A percentile compares a stretch with the other conserved stretches of the same genome.
Evolutionary conservation across 1,284 basidiomycete species (phyloP).

Genomic region (Marasmius tenuissimus): DNA sequence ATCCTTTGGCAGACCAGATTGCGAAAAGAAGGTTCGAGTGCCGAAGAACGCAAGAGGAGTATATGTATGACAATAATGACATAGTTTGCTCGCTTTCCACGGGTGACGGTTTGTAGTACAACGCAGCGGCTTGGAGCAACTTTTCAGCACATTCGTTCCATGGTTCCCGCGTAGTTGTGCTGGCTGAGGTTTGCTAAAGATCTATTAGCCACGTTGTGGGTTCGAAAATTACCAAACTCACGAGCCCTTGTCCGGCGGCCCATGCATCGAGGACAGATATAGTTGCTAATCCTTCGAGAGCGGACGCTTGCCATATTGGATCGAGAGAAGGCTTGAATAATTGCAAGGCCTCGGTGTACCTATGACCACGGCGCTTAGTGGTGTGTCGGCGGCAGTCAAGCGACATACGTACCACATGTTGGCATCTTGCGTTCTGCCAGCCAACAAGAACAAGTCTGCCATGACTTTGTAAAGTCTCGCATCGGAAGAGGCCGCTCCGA

Average conservation of each 20-base stretch:
- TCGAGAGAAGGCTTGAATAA: constrained; percentile 75
- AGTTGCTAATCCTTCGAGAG: constrained; percentile 81
- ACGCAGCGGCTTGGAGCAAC: constrained; percentile 58
- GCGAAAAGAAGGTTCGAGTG: constrained; percentile 71
- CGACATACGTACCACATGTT: constrained; percentile 61
- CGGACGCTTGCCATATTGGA: constrained; percentile 83
- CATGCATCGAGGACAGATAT: constrained; percentile 81
- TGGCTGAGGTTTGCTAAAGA: constrained; percentile 47
- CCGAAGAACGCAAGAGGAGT: constrained; percentile 64
- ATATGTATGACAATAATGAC: constrained; percentile 65
- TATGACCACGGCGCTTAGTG: constrained; percentile 32
- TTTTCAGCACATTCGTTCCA: constrained; percentile 73
- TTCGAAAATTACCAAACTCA: constrained; percentile 35
- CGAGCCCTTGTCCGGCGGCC: constrained; percentile 73
- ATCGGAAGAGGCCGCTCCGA: constrained; percentile 71
- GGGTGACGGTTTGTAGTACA: constrained; percentile 61
- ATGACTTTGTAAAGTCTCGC: constrained; percentile 83
- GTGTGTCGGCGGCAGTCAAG: constrained; percentile 10
- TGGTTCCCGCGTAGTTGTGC: constrained; percentile 47
- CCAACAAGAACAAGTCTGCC: constrained; percentile 85
- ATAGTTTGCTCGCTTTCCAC: constrained; percentile 59
- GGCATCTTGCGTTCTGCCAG: constrained; percentile 81
- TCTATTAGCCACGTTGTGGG: constrained; percentile 13
- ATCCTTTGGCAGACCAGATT: constrained; percentile 85
- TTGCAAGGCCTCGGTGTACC: constrained; percentile 83